Conservation (phyloP, 495 filamentous ascomycete species). For the Xylaria venustula region DNA sequence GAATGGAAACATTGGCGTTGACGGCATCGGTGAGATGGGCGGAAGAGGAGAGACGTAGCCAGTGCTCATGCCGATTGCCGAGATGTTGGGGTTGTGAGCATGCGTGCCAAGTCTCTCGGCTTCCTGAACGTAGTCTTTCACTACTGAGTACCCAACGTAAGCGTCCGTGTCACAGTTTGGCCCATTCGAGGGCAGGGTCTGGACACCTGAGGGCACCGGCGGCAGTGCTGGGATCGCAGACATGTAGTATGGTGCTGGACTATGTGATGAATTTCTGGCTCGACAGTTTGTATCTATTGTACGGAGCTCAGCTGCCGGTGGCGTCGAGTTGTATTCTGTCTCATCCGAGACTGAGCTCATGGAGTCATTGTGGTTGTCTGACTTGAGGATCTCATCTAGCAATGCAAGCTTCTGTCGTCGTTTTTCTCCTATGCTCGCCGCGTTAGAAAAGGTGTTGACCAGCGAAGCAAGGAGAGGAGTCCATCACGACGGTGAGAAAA, state of each 20-base stretch:
- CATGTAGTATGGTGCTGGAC: constrained; percentile 18
- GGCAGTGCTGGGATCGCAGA: constrained; percentile 12
- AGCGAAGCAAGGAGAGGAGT: neutral
- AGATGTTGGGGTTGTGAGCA: neutral
- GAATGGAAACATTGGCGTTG: constrained; percentile 22
- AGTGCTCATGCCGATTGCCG: constrained; percentile 1
- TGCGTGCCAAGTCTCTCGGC: neutral
- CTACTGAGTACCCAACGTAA: neutral
- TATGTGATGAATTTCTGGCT: constrained; percentile 25
- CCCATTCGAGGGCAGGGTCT: constrained; percentile 18
- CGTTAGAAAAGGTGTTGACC: constrained; percentile 16
- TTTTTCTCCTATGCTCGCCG: constrained; percentile 27
- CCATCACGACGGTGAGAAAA: neutral
- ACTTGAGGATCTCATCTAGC: constrained; percentile 30
- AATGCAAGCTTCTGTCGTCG: constrained; percentile 36
- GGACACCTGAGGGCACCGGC: constrained; percentile 14
- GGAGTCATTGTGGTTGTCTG: constrained; percentile 28
- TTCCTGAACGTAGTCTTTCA: constrained; percentile 3
- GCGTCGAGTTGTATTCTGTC: constrained; percentile 22
- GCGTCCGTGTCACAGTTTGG: neutral
- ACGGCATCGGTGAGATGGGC: constrained; percentile 19
- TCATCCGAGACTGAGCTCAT: constrained; percentile 34
- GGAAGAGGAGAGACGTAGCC: constrained; percentile 12
- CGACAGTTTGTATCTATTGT: constrained; percentile 13
- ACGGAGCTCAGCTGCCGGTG: constrained; percentile 2